Evolutionary conservation across 345 rosid genomes (phyloP).

Genomic region (Bruguiera sexangula): DNA sequence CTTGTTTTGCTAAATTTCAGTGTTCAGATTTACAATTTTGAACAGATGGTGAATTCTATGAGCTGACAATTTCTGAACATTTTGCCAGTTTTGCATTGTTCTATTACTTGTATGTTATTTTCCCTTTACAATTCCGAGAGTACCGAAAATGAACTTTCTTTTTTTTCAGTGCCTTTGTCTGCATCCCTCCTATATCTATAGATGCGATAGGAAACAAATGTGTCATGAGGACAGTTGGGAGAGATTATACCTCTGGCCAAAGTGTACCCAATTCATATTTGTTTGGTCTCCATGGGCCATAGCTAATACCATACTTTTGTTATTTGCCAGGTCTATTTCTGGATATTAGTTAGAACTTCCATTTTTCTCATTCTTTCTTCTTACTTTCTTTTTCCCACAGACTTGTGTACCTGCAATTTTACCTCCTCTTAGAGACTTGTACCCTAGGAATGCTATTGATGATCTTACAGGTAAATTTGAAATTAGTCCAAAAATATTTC

Average conservation of each 20-base stretch:
- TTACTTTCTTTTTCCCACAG: slow-evolving; percentile 36
- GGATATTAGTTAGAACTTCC: background rate
- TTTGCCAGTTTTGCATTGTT: background rate
- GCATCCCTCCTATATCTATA: background rate
- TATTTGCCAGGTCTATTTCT: background rate
- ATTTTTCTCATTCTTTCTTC: background rate
- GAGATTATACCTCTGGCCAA: too few species aligned
- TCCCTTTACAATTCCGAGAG: background rate
- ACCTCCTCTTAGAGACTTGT: slow-evolving; percentile 73
- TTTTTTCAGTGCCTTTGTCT: background rate
- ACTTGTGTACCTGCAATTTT: slow-evolving; percentile 84
- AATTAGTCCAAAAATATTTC: background rate
- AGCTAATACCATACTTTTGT: background rate
- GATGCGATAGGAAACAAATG: too few species aligned
- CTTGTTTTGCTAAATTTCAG: too few species aligned
- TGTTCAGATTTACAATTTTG: background rate
- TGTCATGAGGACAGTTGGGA: too few species aligned
- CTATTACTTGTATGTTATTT: background rate
- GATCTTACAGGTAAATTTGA: slow-evolving; percentile 61
- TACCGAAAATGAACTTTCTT: too few species aligned
- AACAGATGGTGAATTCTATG: background rate
- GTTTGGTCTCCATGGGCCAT: background rate
- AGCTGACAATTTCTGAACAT: background rate
- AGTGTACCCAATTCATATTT: background rate
- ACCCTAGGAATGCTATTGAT: slow-evolving; percentile 61